A percentile compares a stretch with the other conserved stretches of the same genome.
Conservation (phyloP, 2,329 filamentous ascomycete species). For the Monosporascus sp. region DNA sequence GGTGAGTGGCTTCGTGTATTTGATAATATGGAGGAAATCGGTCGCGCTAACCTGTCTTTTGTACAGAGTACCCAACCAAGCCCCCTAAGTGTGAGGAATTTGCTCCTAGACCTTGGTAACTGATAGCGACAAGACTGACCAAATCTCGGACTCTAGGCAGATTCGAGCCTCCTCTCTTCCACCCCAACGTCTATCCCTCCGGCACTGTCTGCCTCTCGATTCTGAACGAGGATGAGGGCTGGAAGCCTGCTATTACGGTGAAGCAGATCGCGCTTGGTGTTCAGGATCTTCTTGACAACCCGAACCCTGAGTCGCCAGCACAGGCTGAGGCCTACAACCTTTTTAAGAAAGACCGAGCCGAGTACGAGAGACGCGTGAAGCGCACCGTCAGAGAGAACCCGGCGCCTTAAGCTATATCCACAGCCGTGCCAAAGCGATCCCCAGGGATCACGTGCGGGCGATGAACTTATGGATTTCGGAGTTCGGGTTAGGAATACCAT, state of each 20-base stretch:
- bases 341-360: constrained; percentile 81
- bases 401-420: constrained; percentile 33
- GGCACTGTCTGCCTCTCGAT: constrained; percentile 97
- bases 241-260: constrained; percentile 97
- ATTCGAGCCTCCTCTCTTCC: constrained; percentile 92
- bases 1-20: constrained; percentile 50
- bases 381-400: constrained; percentile 88
- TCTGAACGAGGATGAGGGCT: constrained; percentile 95
- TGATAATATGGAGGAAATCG: constrained; percentile 12
- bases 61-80: constrained; percentile 91
- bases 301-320: constrained; percentile 93
- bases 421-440: background rate
- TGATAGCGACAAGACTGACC: background rate
- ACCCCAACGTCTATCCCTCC: constrained; percentile 97
- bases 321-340: constrained; percentile 97
- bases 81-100: constrained; percentile 82
- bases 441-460: constrained; percentile 1
- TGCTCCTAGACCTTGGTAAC: background rate
- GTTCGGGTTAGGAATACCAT: constrained; percentile 18
- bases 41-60: constrained; percentile 12
- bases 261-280: constrained; percentile 97
- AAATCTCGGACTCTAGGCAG: constrained; percentile 59
- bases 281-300: constrained; percentile 91
- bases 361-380: constrained; percentile 85
- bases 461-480: constrained; percentile 11